phyloP scores from a whole-genome alignment of 257 asterid species.

The Petrea volubilis region DNA sequence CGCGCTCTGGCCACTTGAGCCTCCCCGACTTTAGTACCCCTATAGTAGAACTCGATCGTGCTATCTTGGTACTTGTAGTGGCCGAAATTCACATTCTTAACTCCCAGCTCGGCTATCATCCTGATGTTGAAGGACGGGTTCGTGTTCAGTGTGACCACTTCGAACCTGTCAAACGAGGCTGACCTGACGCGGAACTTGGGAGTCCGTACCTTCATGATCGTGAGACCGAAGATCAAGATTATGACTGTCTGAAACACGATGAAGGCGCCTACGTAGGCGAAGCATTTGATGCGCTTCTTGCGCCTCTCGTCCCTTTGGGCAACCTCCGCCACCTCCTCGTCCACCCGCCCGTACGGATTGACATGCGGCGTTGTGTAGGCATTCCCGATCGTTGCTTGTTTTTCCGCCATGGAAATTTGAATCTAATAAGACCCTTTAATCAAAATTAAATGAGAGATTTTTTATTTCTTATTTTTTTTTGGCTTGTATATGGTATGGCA shows the following conservation, averaged over 20 bases:
- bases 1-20: slow-evolving; percentile 6
- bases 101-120: slow-evolving; percentile 24
- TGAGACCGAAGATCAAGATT: slow-evolving; percentile 17
- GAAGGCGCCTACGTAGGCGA: slow-evolving; percentile 19
- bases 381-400: not conserved
- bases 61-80: not conserved
- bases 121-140: slow-evolving; percentile 12
- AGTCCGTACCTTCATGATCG: slow-evolving; percentile 17
- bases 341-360: slow-evolving; percentile 23
- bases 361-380: not conserved
- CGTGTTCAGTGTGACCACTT: not conserved
- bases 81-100: not conserved
- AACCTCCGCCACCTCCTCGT: slow-evolving; percentile 22
- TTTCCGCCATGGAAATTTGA: not conserved
- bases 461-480: too few species aligned
- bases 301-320: slow-evolving; percentile 17
- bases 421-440: not conserved
- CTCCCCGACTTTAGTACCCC: slow-evolving; percentile 23
- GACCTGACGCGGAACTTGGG: slow-evolving; percentile 22
- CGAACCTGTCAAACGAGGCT: slow-evolving; percentile 13
- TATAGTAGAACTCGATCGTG: not conserved
- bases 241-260: slow-evolving; percentile 19
- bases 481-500: not conserved
- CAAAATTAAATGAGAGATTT: too few species aligned
- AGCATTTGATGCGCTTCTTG: slow-evolving; percentile 27